Evolutionary conservation across 129 eudicot genomes (phyloP), one percentile per base, ranked within the genome.

Genomic region (Centrapalus pauciflorus): DNA sequence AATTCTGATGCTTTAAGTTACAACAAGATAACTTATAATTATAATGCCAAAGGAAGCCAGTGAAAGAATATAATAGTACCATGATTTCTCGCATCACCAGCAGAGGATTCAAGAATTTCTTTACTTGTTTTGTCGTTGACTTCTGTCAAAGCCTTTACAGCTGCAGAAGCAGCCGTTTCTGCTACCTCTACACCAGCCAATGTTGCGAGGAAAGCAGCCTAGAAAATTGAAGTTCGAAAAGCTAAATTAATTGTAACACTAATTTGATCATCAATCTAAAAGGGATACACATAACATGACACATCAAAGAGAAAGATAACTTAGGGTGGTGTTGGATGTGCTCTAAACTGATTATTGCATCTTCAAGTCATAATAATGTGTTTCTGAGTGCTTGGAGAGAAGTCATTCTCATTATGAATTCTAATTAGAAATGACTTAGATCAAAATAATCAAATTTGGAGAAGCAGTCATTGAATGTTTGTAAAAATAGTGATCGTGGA

Each of bases 151-250:
- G 95, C 87, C 65, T 72, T 75, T 45, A 94, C 86, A 61, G 95
- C 94, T 29, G 97, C 95, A 64, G 71, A 81, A 52, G 97, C 88
- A 68, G 99, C 85, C 69, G 82, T 83, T 84, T 94, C 97, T 12
- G 99, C 89, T 52, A 84, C 94, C 69, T 94, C 97, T 14, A 76
- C 85, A 10, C 99, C 99, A 56, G 79, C 95, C 83, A 94, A 70
- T 21, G 93, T 88, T 49, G 97, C 87, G 61, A 89, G 85, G 27
- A 94, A 94, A 66, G 97, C 95, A 57, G 90, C 99, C 97, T 93
- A 81, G 59, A 40, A 57, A 16, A 55, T 20, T 50, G n/a, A 49
- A 30, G 32, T 61, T 52, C 51, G 56, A 67, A 48, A 67, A 19
- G 19, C 51, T 17, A 63, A 45, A 65, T 37, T 10, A 64, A 55